These are phyloP conservation scores for Candida yuanshanica DNA, from an alignment of 805 yeast genomes.

Conservation along the genomic window DNA sequence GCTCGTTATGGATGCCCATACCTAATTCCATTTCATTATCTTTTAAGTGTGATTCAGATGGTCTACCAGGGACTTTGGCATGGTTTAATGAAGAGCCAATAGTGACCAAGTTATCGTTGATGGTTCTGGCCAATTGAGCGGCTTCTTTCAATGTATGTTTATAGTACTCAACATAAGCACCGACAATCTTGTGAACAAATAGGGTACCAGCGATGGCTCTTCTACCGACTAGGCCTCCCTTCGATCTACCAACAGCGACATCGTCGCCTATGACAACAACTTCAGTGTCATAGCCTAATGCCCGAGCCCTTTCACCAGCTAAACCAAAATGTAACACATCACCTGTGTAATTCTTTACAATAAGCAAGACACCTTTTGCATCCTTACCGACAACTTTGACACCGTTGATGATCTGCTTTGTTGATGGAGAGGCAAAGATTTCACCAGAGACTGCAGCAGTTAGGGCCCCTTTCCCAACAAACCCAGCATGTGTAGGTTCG, in stretches of 20 bases:
- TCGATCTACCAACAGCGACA: slow-evolving; percentile 87
- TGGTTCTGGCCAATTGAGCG: slow-evolving; percentile 50
- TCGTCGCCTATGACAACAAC: slow-evolving; percentile 83
- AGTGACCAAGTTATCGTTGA: slow-evolving; percentile 68
- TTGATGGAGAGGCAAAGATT: slow-evolving; percentile 93
- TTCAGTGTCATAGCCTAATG: slow-evolving; percentile 66
- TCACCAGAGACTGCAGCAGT: slow-evolving; percentile 89
- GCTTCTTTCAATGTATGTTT: slow-evolving; percentile 46
- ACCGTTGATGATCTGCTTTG: slow-evolving; percentile 77
- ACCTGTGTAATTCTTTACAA: slow-evolving; percentile 92
- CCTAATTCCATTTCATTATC: slow-evolving; percentile 79
- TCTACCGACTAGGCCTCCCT: slow-evolving; percentile 89
- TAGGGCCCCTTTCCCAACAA: slow-evolving; percentile 75
- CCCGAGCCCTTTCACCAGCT: slow-evolving; percentile 83
- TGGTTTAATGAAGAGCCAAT: slow-evolving; percentile 88
- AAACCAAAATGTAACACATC: slow-evolving; percentile 90
- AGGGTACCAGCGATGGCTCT: slow-evolving; percentile 93
- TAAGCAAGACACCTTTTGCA: slow-evolving; percentile 62
- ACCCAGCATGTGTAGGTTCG: slow-evolving; percentile 92
- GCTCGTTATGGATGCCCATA: slow-evolving; percentile 94
- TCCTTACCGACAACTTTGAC: slow-evolving; percentile 36
- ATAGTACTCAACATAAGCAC: slow-evolving; percentile 55
- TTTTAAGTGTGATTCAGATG: slow-evolving; percentile 45
- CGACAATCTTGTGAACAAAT: slow-evolving; percentile 77
- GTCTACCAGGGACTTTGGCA: slow-evolving; percentile 83